Evolutionary conservation across 169 alveolate species (phyloP).

Genomic region (Besnoitia besnoiti): DNA sequence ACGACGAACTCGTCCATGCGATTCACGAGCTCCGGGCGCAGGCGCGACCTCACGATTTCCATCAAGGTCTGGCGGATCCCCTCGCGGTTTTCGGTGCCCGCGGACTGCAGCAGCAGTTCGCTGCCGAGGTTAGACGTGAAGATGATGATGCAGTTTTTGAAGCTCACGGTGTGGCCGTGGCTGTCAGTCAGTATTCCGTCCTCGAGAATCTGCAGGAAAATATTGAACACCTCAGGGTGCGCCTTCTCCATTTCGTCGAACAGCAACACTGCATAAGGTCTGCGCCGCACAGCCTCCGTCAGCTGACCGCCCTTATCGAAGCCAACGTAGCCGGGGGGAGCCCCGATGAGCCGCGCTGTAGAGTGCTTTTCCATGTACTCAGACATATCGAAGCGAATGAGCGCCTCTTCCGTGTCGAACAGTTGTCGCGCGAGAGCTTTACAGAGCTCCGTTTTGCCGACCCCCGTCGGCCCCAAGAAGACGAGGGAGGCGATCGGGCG

Average conservation of each 20-base stretch:
- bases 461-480: constrained; percentile 89
- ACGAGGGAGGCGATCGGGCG: constrained; percentile 87
- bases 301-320: constrained; percentile 90
- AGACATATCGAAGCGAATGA: constrained; percentile 88
- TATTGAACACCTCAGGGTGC: constrained; percentile 84
- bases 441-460: constrained; percentile 89
- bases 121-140: constrained; percentile 89
- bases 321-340: constrained; percentile 93
- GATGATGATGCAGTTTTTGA: constrained; percentile 84
- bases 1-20: constrained; percentile 87
- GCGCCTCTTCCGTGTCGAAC: constrained; percentile 78
- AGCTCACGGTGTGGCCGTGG: constrained; percentile 82
- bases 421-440: constrained; percentile 87
- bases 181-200: constrained; percentile 91
- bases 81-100: constrained; percentile 28
- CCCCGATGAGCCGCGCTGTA: constrained; percentile 88
- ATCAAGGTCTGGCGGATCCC: constrained; percentile 65
- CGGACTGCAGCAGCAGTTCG: constrained; percentile 80
- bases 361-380: constrained; percentile 90
- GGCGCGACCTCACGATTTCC: constrained; percentile 78
- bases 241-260: constrained; percentile 92
- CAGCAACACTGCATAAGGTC: constrained; percentile 86
- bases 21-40: constrained; percentile 88
- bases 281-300: constrained; percentile 89
- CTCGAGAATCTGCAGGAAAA: constrained; percentile 76